These are phyloP conservation scores for Epichloe bromicola DNA, from an alignment of 2,329 filamentous ascomycete genomes.

Conservation along the genomic window DNA sequence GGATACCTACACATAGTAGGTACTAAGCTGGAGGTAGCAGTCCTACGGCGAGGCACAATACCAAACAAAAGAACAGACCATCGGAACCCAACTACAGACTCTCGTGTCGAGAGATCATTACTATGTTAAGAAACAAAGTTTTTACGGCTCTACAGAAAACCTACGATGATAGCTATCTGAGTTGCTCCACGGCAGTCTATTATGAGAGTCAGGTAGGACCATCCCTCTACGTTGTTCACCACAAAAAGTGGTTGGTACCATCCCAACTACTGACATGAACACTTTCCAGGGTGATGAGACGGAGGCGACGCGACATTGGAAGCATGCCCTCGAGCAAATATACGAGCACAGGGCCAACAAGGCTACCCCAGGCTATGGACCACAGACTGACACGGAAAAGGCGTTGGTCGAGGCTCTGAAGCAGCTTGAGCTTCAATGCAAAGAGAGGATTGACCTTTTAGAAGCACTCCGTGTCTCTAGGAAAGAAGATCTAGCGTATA, in stretches of 20 bases:
- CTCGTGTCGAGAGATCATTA: conserved; percentile 11
- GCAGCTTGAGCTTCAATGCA: conserved; percentile 79
- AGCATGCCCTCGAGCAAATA: conserved; percentile 75
- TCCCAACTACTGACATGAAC: neutral
- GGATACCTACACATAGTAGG: neutral
- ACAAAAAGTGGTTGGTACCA: neutral
- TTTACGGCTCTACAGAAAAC: conserved; percentile 82
- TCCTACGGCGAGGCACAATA: neutral
- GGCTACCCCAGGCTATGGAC: conserved; percentile 53
- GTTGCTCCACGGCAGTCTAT: conserved; percentile 89
- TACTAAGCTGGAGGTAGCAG: neutral
- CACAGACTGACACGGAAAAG: conserved; percentile 71
- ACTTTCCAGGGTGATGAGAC: conserved; percentile 58
- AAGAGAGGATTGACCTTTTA: conserved; percentile 80
- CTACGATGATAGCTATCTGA: conserved; percentile 91
- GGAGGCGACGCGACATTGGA: conserved; percentile 87
- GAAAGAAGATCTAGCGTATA: conserved; percentile 19
- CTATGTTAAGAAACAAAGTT: conserved; percentile 40
- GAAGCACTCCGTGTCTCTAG: conserved; percentile 64
- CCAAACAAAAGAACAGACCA: neutral
- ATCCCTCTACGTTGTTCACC: neutral
- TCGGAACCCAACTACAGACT: neutral
- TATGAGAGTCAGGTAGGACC: conserved; percentile 71
- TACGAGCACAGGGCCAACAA: conserved; percentile 72
- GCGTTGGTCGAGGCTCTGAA: conserved; percentile 69